phyloP scores from a whole-genome alignment of 495 filamentous ascomycete genomes.

The Trichocladium uniseriatum region DNA sequence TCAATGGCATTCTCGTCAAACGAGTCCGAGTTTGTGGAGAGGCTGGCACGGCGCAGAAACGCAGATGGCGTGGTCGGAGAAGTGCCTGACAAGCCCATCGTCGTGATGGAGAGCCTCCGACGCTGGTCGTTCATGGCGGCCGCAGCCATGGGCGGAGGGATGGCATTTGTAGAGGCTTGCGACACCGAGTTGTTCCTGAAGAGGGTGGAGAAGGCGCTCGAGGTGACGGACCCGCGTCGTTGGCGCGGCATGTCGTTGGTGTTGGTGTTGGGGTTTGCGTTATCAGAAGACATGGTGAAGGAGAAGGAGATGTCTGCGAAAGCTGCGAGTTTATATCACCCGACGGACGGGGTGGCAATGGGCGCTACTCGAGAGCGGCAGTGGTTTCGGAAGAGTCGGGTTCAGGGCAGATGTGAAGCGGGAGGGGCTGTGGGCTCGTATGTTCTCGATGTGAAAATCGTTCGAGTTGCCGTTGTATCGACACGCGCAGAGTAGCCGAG shows the following conservation, averaged over 20 bases:
- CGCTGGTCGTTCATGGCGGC: slow-evolving; percentile 62
- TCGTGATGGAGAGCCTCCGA: slow-evolving; percentile 81
- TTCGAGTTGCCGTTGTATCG: slow-evolving; percentile 16
- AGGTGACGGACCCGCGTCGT: slow-evolving; percentile 46
- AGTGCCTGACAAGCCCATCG: slow-evolving; percentile 67
- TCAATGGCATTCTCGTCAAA: slow-evolving; percentile 81
- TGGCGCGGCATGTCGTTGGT: slow-evolving; percentile 30
- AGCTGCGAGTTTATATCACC: slow-evolving; percentile 6
- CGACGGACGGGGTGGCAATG: slow-evolving; percentile 1
- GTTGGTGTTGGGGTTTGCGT: slow-evolving; percentile 24
- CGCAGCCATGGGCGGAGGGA: slow-evolving; percentile 56
- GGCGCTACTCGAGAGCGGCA: not conserved
- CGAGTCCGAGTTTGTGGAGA: slow-evolving; percentile 66
- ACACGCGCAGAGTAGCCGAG: slow-evolving; percentile 7
- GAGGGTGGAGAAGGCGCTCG: slow-evolving; percentile 45
- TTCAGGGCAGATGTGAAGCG: not conserved
- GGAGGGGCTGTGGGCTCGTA: slow-evolving; percentile 16
- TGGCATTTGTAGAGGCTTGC: slow-evolving; percentile 31
- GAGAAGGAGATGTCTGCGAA: not conserved
- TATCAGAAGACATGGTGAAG: slow-evolving; percentile 34
- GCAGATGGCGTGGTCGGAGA: slow-evolving; percentile 54
- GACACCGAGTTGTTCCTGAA: slow-evolving; percentile 44
- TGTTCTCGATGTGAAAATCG: slow-evolving; percentile 20
- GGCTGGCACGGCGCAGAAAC: slow-evolving; percentile 61
- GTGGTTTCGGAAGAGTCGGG: not conserved